Percentiles rank a stretch among this genome's conserved stretches.
These are phyloP conservation scores for Penicillium concentricum DNA, from an alignment of 2,329 filamentous ascomycete species.

Conservation along the genomic window DNA sequence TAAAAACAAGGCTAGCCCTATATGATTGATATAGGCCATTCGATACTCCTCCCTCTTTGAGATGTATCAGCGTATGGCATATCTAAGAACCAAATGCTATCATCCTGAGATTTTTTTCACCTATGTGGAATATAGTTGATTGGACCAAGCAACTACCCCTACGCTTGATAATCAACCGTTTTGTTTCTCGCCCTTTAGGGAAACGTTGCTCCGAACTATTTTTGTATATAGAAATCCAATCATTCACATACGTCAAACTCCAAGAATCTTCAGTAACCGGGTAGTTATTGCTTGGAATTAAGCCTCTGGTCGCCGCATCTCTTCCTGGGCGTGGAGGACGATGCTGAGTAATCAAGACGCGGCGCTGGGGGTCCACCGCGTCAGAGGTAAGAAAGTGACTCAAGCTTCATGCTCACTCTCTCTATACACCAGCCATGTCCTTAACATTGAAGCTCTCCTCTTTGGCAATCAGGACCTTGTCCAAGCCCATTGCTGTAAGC, in stretches of 20 bases:
- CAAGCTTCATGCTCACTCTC: slow-evolving; percentile 5
- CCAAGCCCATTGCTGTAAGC: slow-evolving; percentile 65
- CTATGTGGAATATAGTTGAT: neutral
- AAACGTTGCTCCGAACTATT: neutral
- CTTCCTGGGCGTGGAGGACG: neutral
- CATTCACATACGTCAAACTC: too few species aligned
- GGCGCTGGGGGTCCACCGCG: neutral
- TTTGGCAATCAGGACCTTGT: slow-evolving; percentile 62
- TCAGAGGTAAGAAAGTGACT: slow-evolving; percentile 9
- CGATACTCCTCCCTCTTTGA: neutral
- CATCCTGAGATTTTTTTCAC: neutral
- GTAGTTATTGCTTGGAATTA: neutral
- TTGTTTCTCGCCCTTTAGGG: too few species aligned
- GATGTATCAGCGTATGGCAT: neutral
- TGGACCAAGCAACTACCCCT: neutral
- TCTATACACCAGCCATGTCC: slow-evolving; percentile 53
- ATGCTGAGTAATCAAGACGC: neutral
- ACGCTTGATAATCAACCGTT: neutral
- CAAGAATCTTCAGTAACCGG: neutral
- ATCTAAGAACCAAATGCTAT: neutral
- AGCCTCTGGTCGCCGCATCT: neutral
- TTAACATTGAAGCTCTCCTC: slow-evolving; percentile 66
- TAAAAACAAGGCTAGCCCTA: neutral
- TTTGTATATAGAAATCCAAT: too few species aligned
- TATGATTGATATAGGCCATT: neutral